Evolutionary conservation across 108 stramenopile genomes (phyloP).

Genomic region (Cyclotella baltica): DNA sequence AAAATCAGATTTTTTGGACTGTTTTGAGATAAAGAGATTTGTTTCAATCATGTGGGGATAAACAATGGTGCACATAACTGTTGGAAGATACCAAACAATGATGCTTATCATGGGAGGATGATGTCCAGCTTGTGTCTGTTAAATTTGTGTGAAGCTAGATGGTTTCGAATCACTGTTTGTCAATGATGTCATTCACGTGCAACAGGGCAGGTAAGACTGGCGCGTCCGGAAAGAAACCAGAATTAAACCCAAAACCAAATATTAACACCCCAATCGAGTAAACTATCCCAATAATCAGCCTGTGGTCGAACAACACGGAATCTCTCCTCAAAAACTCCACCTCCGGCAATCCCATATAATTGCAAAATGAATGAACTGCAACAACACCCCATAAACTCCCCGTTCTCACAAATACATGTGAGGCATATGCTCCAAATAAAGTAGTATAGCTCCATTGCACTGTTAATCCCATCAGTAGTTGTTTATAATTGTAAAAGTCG

Average conservation of each 20-base stretch:
- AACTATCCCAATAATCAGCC: conserved; percentile 40
- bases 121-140: neutral
- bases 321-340: conserved; percentile 50
- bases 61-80: neutral
- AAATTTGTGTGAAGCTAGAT: neutral
- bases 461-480: conserved; percentile 30
- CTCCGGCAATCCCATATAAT: conserved; percentile 85
- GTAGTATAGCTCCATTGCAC: conserved; percentile 82
- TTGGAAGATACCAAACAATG: conserved; percentile 76
- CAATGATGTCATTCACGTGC: neutral
- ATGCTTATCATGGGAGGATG: conserved; percentile 26
- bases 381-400: conserved; percentile 63
- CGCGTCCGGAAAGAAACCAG: conserved; percentile 30
- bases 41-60: conserved; percentile 39
- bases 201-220: conserved; percentile 36
- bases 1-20: conserved; percentile 76
- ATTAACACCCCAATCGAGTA: conserved; percentile 64
- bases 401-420: conserved; percentile 74
- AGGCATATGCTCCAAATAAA: conserved; percentile 81
- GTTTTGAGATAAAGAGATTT: conserved; percentile 63
- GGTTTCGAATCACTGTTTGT: neutral
- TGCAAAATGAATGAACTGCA: conserved; percentile 78
- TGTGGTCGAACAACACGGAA: conserved; percentile 58
- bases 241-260: conserved; percentile 58
- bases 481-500: neutral